Base-by-base conservation (phyloP, 345 rosid genomes). In the Syzygium jambos region DNA sequence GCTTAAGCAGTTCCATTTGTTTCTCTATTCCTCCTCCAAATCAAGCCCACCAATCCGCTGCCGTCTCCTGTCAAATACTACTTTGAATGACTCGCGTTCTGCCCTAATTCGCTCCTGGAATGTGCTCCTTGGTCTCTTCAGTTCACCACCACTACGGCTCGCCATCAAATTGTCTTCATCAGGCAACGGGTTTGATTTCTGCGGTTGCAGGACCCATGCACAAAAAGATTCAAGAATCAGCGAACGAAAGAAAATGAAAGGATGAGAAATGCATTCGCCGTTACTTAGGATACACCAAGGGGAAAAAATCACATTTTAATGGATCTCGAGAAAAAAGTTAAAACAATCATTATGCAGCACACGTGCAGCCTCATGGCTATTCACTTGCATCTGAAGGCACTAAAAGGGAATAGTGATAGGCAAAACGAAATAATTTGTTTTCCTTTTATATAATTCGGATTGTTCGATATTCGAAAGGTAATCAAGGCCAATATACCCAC, bases 41-140 rank as follows among this genome's bases (percentile, higher is more conserved):
- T 87, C 91, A 88, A 94, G 90, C 52, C 92, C 91, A 27, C 92
- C 92, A 27, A 93, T 92, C 21, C 96, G 92, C 77, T 93, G 94
- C 78, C 90, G 93, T 91, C 96, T 93, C 90, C 92, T 91, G 85
- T 96, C 99, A 63, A 95, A 97, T 86, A 94, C 95, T 88, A 95
- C 98, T 94, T 93, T 96, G 87, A 95, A 96, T 27, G 98, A 97
- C 88, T 97, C 98, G 0, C 87, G 94, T 92, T 97, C 99, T 73
- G 96, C 99, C 9, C 93, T 93, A 6, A 96, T 93, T 87, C 89
- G 95, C 73, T 96, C 98, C 91, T 97, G 96, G 91, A 97, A 97
- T 4, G 88, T 86, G 51, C 93, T 95, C 88, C 90, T 94, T 87
- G 0, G 82, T 73, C 91, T 92, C 89, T 89, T 92, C 85, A 88